These are phyloP conservation scores for Hypericum perforatum DNA, from an alignment of 345 rosid genomes.

Conservation along the genomic window DNA sequence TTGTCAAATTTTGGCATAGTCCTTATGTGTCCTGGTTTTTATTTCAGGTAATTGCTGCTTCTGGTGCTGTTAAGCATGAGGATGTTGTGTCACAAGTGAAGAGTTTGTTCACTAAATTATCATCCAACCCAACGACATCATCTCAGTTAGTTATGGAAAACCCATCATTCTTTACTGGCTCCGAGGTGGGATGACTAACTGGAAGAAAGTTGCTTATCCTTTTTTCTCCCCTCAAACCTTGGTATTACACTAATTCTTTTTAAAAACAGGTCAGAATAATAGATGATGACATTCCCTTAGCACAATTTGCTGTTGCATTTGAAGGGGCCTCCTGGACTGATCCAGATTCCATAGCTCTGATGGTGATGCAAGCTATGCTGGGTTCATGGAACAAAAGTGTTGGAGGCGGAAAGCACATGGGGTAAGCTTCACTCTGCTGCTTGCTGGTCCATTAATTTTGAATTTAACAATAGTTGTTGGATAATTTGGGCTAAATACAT, in stretches of 20 bases:
- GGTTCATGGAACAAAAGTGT: slow-evolving; percentile 89
- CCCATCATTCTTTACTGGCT: slow-evolving; percentile 82
- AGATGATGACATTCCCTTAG: slow-evolving; percentile 88
- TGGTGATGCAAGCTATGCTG: slow-evolving; percentile 99
- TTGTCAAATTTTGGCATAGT: too few species aligned
- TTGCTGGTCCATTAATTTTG: too few species aligned
- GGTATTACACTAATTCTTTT: neutral
- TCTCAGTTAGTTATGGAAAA: slow-evolving; percentile 70
- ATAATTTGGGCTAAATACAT: too few species aligned
- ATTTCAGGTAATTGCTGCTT: slow-evolving; percentile 76
- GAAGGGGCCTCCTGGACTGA: slow-evolving; percentile 98
- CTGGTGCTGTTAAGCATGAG: slow-evolving; percentile 98
- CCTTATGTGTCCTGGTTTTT: too few species aligned
- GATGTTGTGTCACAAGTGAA: slow-evolving; percentile 85
- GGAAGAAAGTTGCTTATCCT: neutral
- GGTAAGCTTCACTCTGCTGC: slow-evolving; percentile 36
- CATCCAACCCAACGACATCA: slow-evolving; percentile 76
- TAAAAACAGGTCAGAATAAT: slow-evolving; percentile 70
- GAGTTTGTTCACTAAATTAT: slow-evolving; percentile 70
- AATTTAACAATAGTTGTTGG: too few species aligned
- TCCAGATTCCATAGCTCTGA: slow-evolving; percentile 87
- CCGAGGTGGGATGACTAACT: slow-evolving; percentile 55
- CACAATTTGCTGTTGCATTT: slow-evolving; percentile 97
- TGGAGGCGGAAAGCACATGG: slow-evolving; percentile 98
- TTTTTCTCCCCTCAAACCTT: neutral